These are phyloP conservation scores for Beauveria scarabaeidicola DNA, from an alignment of 2,329 filamentous ascomycete species.

Conservation along the genomic window DNA sequence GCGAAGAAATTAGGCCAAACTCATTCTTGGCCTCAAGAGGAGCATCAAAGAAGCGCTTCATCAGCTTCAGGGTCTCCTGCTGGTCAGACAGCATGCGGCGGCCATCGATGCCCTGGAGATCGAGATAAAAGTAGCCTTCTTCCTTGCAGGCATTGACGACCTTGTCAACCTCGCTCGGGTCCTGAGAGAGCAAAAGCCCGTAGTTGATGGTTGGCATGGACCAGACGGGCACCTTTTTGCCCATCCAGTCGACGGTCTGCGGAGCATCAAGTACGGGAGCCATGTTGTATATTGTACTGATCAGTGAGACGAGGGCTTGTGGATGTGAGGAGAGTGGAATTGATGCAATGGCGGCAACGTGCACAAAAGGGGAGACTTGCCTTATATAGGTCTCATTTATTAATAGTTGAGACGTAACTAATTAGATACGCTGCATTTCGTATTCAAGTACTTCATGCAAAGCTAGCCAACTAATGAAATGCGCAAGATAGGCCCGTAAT, in stretches of 20 bases:
- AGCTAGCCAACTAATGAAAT: not conserved
- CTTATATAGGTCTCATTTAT: not conserved
- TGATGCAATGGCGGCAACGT: not conserved
- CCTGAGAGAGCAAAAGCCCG: slow-evolving; percentile 42
- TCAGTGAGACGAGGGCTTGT: not conserved
- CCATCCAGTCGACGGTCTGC: slow-evolving; percentile 40
- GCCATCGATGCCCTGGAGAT: slow-evolving; percentile 44
- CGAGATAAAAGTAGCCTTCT: slow-evolving; percentile 48
- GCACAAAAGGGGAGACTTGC: not conserved
- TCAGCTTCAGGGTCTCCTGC: slow-evolving; percentile 42
- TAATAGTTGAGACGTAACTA: not conserved
- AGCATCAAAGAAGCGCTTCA: slow-evolving; percentile 47
- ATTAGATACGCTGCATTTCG: not conserved
- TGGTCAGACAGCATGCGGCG: slow-evolving; percentile 44
- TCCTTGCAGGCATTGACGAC: slow-evolving; percentile 40
- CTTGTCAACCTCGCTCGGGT: slow-evolving; percentile 44
- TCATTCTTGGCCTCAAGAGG: slow-evolving; percentile 49
- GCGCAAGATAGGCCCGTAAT: slow-evolving; percentile 1
- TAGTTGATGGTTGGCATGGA: slow-evolving; percentile 45
- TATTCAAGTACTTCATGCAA: not conserved
- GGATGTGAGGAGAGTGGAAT: not conserved
- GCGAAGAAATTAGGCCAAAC: slow-evolving; percentile 43
- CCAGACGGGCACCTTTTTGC: slow-evolving; percentile 41
- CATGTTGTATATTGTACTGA: slow-evolving; percentile 16
- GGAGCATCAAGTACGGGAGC: slow-evolving; percentile 30